Evolutionary conservation across 2,329 filamentous ascomycete species (phyloP).

Genomic region (Verticillium nubilum): DNA sequence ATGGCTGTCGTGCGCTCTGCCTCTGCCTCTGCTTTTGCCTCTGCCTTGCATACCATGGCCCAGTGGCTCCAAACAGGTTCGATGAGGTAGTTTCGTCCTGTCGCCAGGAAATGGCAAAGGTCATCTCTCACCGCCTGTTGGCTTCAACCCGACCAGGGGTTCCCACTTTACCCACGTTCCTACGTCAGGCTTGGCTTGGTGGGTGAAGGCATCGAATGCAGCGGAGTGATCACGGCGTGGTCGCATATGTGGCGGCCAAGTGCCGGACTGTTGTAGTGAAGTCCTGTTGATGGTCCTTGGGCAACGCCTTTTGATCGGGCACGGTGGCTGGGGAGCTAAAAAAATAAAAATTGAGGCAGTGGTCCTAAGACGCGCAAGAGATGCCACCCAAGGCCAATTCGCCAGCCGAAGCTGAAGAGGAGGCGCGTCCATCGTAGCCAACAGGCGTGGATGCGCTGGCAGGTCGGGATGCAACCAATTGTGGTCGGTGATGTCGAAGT

Average conservation of each 20-base stretch:
- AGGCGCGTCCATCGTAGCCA: background rate
- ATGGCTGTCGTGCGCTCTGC: background rate
- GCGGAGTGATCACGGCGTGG: slow-evolving; percentile 13
- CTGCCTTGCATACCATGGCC: background rate
- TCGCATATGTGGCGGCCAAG: slow-evolving; percentile 19
- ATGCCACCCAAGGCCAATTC: background rate
- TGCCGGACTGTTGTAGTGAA: background rate
- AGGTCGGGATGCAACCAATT: background rate
- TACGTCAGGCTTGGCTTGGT: background rate
- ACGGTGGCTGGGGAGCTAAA: background rate
- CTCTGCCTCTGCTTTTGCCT: background rate
- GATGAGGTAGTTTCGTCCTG: background rate
- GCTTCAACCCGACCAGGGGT: background rate
- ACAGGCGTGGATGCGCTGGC: background rate
- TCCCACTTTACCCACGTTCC: background rate
- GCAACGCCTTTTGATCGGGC: background rate
- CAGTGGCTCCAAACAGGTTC: background rate
- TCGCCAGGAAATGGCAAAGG: background rate
- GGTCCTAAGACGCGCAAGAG: background rate
- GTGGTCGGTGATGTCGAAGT: background rate
- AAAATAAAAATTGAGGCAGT: background rate
- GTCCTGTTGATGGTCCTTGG: background rate
- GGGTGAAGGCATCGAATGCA: background rate
- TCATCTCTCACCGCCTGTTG: background rate
- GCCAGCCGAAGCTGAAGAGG: background rate